phyloP scores from a whole-genome alignment of 1,284 basidiomycete genomes.

The Cystobasidium sp. region DNA sequence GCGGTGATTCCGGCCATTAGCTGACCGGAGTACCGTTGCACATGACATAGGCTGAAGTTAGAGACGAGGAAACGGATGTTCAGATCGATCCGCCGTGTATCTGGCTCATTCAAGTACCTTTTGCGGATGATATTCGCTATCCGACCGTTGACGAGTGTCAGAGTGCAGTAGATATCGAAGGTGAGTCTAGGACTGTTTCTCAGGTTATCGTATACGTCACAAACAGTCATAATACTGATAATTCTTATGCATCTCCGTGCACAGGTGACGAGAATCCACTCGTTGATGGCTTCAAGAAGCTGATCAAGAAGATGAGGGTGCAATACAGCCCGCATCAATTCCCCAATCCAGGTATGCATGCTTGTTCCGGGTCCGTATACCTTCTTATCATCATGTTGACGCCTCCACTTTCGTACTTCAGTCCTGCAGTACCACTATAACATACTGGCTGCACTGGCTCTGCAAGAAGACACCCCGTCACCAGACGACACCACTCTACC shows the following conservation, averaged over 20 bases:
- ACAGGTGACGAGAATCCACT: slow-evolving; percentile 60
- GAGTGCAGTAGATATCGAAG: slow-evolving; percentile 23
- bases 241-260: too few relatives aligned
- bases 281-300: slow-evolving; percentile 69
- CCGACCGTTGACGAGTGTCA: slow-evolving; percentile 19
- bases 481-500: slow-evolving; percentile 50
- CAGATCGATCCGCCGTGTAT: slow-evolving; percentile 86
- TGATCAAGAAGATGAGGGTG: slow-evolving; percentile 78
- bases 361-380: neutral
- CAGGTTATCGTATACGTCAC: too few relatives aligned
- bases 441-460: slow-evolving; percentile 49
- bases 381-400: neutral
- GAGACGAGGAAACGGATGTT: slow-evolving; percentile 69
- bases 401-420: slow-evolving; percentile 10
- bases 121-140: slow-evolving; percentile 84
- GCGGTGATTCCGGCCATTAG: too few relatives aligned
- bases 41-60: slow-evolving; percentile 67
- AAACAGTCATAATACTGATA: too few relatives aligned
- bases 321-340: slow-evolving; percentile 84
- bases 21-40: neutral
- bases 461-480: slow-evolving; percentile 49
- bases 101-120: slow-evolving; percentile 87
- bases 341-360: slow-evolving; percentile 80
- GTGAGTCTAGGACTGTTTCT: neutral
- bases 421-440: slow-evolving; percentile 52